Evolutionary conservation across 495 filamentous ascomycete genomes (phyloP), one percentile per base, ranked within the genome.

Genomic region (Melanomma pulvis-pyrius): DNA sequence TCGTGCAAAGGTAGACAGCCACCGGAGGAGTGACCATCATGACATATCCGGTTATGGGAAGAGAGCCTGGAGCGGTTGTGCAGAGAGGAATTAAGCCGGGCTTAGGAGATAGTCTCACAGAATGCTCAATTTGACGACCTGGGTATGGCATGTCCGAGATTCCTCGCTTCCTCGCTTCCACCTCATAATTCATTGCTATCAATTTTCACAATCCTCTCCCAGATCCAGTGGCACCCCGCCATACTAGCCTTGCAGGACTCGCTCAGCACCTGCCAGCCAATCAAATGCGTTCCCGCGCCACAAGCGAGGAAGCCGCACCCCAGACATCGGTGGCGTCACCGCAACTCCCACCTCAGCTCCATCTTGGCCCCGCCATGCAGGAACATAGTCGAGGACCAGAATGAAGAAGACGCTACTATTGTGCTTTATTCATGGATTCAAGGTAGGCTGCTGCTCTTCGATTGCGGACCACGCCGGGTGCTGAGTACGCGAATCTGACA

Each of bases 351-450:
- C 19, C 41, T 58, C 51, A 64, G 47, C 56, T 61, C 21, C 21
- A 25, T 15, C 21, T 44, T 36, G 29, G 41, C 49, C 64, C 50
- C 36, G 58, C 57, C 25, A 74, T 74, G 71, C 69, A 69, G 66
- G 71, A 74, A 61, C 71, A 69, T 50, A 69, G 61, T 56, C 56
- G 29, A 61, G 65, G 69, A 15, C 48, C 77, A 86, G 75, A 58
- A 96, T 92, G 89, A 92, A 88, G 79, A 96, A 92, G 77, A 97
- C 90, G 67, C 79, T 98, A 30, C 79, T 98, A 12, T 79, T 98
- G 55, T 91, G 90, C 74, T 98, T 97, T 78, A 92, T 98, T 54
- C 94, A 98, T 76, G 94, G 94, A 56, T 98, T 98, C 84, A 96
- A 98, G 87, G 92, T 93, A 77, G 53, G 78, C 66, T 44, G 19